phyloP scores from a whole-genome alignment of 2,329 filamentous ascomycete genomes.

The Cryphonectria radicalis region DNA sequence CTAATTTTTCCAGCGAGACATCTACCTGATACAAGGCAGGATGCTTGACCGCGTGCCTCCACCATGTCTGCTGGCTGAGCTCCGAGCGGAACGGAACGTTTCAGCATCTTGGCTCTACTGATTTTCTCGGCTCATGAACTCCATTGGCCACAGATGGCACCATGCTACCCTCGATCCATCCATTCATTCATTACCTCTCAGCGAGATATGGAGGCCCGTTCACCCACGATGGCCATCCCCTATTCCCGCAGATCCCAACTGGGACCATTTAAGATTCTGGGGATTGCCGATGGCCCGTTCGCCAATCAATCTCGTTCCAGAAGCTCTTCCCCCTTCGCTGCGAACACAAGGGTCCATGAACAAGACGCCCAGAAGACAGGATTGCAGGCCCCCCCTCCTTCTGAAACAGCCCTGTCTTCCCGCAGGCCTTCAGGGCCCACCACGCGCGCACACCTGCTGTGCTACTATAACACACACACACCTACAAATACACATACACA shows the following conservation, averaged over 20 bases:
- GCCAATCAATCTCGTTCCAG: slow-evolving; percentile 28
- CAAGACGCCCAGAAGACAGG: neutral
- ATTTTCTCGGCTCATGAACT: neutral
- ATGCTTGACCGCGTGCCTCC: neutral
- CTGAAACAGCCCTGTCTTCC: slow-evolving; percentile 13
- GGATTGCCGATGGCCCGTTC: slow-evolving; percentile 21
- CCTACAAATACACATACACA: neutral
- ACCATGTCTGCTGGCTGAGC: neutral
- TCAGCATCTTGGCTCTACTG: neutral
- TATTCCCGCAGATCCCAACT: slow-evolving; percentile 30
- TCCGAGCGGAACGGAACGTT: slow-evolving; percentile 6
- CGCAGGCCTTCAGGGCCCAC: slow-evolving; percentile 7
- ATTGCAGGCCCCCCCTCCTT: neutral
- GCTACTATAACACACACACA: neutral
- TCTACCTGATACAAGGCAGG: neutral
- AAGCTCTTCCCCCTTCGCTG: slow-evolving; percentile 3
- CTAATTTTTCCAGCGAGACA: neutral
- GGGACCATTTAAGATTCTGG: slow-evolving; percentile 17
- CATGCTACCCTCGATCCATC: neutral
- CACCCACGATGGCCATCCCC: slow-evolving; percentile 19
- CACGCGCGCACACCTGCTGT: neutral
- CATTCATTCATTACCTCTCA: neutral
- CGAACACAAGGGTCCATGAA: neutral
- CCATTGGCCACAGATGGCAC: neutral
- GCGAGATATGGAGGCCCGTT: neutral